A percentile compares a stretch with the other conserved stretches of the same genome.
These are phyloP conservation scores for Aspergillus ellipticus DNA, from an alignment of 495 filamentous ascomycete genomes.

Conservation along the genomic window DNA sequence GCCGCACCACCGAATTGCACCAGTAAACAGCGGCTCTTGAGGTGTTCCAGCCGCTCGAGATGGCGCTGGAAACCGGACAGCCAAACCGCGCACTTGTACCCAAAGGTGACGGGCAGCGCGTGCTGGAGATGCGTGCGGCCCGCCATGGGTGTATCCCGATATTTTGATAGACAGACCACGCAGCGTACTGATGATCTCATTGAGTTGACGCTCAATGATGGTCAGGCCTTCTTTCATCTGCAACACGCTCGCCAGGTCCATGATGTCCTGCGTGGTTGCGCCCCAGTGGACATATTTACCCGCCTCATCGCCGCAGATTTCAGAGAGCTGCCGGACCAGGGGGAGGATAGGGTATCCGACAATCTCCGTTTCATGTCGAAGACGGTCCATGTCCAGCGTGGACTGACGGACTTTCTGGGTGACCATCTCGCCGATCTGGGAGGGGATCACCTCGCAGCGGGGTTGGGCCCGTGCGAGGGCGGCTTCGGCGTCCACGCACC, in stretches of 20 bases:
- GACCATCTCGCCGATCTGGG: conserved; percentile 35
- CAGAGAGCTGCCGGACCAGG: conserved; percentile 42
- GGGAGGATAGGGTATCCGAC: conserved; percentile 53
- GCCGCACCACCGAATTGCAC: conserved; percentile 49
- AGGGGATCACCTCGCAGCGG: conserved; percentile 40
- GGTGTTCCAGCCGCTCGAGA: conserved; percentile 33
- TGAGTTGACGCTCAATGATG: conserved; percentile 37
- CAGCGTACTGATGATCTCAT: conserved; percentile 32
- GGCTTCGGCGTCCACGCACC: conserved; percentile 48
- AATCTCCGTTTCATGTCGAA: conserved; percentile 47
- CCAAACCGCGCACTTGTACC: conserved; percentile 46
- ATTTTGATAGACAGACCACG: conserved; percentile 32
- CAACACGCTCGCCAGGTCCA: conserved; percentile 47
- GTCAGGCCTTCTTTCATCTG: conserved; percentile 46
- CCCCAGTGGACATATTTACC: conserved; percentile 54
- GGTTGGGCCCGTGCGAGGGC: conserved; percentile 48
- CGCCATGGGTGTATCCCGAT: conserved; percentile 49
- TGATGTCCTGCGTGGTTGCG: conserved; percentile 55
- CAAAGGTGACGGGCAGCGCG: conserved; percentile 47
- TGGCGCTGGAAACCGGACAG: conserved; percentile 44
- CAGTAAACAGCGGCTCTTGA: conserved; percentile 33
- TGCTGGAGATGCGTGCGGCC: conserved; percentile 52
- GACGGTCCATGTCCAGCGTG: conserved; percentile 36
- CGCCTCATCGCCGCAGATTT: conserved; percentile 35
- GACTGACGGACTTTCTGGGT: conserved; percentile 29